phyloP scores from a whole-genome alignment of 306 rosid genomes.

The Sechiopsis laciniata region DNA sequence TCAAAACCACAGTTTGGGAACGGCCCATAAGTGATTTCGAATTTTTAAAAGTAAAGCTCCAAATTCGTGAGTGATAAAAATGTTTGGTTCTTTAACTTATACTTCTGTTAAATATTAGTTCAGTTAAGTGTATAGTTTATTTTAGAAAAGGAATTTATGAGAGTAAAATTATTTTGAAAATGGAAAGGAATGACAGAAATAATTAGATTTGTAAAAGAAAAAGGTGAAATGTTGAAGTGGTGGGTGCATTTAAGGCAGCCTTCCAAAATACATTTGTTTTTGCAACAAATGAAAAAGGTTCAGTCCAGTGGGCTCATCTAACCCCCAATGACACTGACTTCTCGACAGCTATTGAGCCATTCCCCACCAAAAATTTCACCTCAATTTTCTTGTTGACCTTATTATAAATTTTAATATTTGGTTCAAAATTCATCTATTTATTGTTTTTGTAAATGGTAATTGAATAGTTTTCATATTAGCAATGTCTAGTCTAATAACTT shows the following conservation, averaged over 20 bases:
- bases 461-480: too few species aligned
- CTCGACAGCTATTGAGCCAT: neutral
- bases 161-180: neutral
- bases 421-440: too few species aligned
- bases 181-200: neutral
- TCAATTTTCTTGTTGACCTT: neutral
- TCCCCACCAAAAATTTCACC: slow-evolving; percentile 1
- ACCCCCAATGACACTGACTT: slow-evolving; percentile 1
- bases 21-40: too few species aligned
- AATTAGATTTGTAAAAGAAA: too few species aligned
- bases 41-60: too few species aligned
- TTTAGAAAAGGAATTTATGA: neutral
- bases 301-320: neutral
- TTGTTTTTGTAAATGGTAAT: too few species aligned
- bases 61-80: neutral
- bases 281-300: neutral
- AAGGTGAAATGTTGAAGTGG: neutral
- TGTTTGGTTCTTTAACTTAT: too few species aligned
- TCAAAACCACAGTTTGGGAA: too few species aligned
- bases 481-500: too few species aligned
- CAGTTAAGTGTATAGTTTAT: too few species aligned
- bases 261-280: neutral
- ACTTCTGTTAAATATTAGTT: too few species aligned
- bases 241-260: slow-evolving; percentile 19
- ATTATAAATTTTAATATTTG: too few species aligned